A percentile compares a stretch with the other conserved stretches of the same genome.
Evolutionary conservation across 306 rosid species (phyloP).

Genomic region (Vigna mungo): DNA sequence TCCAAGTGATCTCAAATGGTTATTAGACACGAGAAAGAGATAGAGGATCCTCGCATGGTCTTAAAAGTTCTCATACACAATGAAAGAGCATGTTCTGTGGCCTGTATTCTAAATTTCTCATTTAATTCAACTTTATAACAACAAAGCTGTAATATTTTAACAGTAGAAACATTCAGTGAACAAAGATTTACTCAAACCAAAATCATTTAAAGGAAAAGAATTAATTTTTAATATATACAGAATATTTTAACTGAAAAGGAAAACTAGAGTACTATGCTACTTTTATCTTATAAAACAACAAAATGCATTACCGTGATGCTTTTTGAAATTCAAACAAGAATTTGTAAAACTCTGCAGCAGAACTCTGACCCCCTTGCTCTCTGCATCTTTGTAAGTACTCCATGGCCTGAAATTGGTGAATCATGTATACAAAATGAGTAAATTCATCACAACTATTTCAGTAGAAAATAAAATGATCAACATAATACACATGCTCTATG

Average conservation of each 20-base stretch:
- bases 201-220: background rate
- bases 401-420: slow-evolving; percentile 72
- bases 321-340: slow-evolving; percentile 85
- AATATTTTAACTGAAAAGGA: slow-evolving; percentile 23
- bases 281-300: background rate
- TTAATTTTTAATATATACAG: slow-evolving; percentile 11
- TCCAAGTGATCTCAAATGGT: background rate
- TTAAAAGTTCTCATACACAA: slow-evolving; percentile 3
- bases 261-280: background rate
- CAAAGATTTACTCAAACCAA: background rate
- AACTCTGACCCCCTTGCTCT: slow-evolving; percentile 71
- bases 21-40: background rate
- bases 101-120: background rate
- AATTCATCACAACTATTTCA: slow-evolving; percentile 17
- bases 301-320: slow-evolving; percentile 72
- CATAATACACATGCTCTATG: background rate
- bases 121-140: background rate
- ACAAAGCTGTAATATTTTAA: slow-evolving; percentile 1
- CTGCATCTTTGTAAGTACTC: slow-evolving; percentile 78
- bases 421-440: slow-evolving; percentile 39
- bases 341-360: slow-evolving; percentile 63
- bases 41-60: background rate
- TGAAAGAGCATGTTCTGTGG: background rate
- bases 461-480: slow-evolving; percentile 34
- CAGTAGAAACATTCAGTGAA: slow-evolving; percentile 2